Base-by-base conservation (phyloP, 257 asterid genomes). In the Dorcoceras hygrometricum region DNA sequence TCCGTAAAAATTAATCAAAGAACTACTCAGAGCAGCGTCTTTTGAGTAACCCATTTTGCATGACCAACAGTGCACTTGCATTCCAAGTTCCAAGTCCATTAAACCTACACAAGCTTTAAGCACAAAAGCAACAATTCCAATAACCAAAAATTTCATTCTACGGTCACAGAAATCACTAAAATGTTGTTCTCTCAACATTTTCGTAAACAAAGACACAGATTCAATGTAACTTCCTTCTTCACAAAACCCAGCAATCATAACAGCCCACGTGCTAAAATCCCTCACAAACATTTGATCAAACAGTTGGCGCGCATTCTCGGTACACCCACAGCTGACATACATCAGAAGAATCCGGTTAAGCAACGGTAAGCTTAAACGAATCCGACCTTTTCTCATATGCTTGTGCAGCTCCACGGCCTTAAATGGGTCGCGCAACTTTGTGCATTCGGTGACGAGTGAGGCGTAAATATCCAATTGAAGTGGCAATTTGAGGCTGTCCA, bases 11-110 rank as follows among this genome's bases (percentile, higher is more conserved):
- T 75, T 80, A 62, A 91, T 82, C 91, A 91, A 80, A 69, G 75
- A 86, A 51, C 96, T 85, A 72, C 81, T 76, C 72, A 86, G 48
- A 73, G 75, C 72, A 64, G 66, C 62, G 32, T 75, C 77, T 63
- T 60, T 71, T 4, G 76, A 80, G 65, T 48, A 77, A 9, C 94
- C 95, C 84, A 81, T 64, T 73, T 82, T 88, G 75, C 81, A 62
- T 70, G 82, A 70, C 96, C 89, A 85, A 16, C 87, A 83, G 59
- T 88, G 98, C 64, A 84, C 72, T 69, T 91, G 94, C 78, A 54
- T 76, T 75, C 98, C 96, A 43, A 82, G 62, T 68, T 81, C 88
- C 22, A 85, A 76, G 22, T 83, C 76, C 82, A 28, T 59, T 2
- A 70, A 53, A 24, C 43, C 58, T 8, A 76, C 70, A 68, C 96